phyloP scores from a whole-genome alignment of 495 filamentous ascomycete species.

The Xylaria flabelliformis region DNA sequence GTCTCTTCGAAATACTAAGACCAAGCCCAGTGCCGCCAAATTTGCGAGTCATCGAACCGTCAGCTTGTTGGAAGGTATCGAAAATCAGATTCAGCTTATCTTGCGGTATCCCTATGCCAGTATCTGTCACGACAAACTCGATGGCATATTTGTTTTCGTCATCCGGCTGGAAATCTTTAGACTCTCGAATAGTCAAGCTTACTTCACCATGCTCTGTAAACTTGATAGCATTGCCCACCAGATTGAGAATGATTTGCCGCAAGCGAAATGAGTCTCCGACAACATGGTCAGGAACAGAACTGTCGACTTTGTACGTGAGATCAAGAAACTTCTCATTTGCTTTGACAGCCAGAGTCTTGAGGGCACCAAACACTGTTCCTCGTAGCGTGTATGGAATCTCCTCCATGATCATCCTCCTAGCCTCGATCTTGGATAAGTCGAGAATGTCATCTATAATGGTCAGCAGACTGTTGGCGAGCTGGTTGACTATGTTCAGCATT shows the following conservation, averaged over 20 bases:
- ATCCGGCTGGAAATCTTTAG: slow-evolving; percentile 63
- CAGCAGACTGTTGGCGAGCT: slow-evolving; percentile 93
- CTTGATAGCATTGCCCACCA: slow-evolving; percentile 87
- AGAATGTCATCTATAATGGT: slow-evolving; percentile 99
- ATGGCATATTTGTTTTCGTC: slow-evolving; percentile 84
- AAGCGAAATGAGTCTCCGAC: slow-evolving; percentile 97
- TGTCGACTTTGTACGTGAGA: slow-evolving; percentile 92
- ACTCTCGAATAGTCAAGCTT: slow-evolving; percentile 87
- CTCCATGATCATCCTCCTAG: slow-evolving; percentile 99
- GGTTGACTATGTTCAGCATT: slow-evolving; percentile 99
- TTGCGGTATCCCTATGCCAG: slow-evolving; percentile 93
- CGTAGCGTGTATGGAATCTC: slow-evolving; percentile 96
- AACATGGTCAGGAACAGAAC: slow-evolving; percentile 93
- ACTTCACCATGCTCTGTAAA: slow-evolving; percentile 99
- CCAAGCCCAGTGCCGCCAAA: slow-evolving; percentile 97
- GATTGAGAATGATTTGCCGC: slow-evolving; percentile 89
- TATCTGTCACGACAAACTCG: slow-evolving; percentile 96
- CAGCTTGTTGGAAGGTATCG: slow-evolving; percentile 98
- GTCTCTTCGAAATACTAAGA: slow-evolving; percentile 92
- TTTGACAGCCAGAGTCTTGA: slow-evolving; percentile 95
- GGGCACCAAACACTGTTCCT: slow-evolving; percentile 94
- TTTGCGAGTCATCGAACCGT: slow-evolving; percentile 95
- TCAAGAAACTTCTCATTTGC: slow-evolving; percentile 97
- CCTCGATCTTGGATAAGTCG: slow-evolving; percentile 99
- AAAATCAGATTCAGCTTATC: slow-evolving; percentile 99